Evolutionary conservation across 2,329 filamentous ascomycete species (phyloP).

Genomic region (Amesomyces nigricolor): DNA sequence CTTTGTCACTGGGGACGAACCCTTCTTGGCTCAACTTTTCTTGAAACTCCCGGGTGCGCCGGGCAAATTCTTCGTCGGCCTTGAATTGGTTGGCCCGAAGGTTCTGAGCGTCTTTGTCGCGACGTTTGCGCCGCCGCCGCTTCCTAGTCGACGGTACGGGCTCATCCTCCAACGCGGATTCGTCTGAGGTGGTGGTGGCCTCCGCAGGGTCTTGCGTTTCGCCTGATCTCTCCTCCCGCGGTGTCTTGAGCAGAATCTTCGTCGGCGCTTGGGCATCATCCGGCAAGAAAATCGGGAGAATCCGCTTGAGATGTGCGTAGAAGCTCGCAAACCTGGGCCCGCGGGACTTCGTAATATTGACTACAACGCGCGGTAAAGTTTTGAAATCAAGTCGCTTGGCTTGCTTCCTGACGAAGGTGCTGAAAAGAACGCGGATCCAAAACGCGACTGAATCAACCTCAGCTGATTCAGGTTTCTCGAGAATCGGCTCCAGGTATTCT

Average conservation of each 20-base stretch:
- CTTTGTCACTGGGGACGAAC: constrained; percentile 40
- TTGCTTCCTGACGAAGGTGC: constrained; percentile 20
- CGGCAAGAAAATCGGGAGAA: constrained; percentile 19
- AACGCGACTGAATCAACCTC: constrained; percentile 1
- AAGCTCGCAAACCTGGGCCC: constrained; percentile 20
- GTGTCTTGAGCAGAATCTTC: constrained; percentile 2
- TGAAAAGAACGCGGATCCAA: constrained; percentile 24
- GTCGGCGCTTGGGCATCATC: not conserved
- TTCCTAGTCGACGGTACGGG: constrained; percentile 37
- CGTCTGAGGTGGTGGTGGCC: constrained; percentile 5
- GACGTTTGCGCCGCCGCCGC: constrained; percentile 41
- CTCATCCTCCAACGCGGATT: constrained; percentile 23
- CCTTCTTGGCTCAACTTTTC: constrained; percentile 41
- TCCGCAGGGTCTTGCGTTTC: constrained; percentile 12
- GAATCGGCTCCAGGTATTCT: constrained; percentile 22
- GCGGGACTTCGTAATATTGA: constrained; percentile 8
- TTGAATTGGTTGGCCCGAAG: constrained; percentile 50
- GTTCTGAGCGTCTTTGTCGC: constrained; percentile 46
- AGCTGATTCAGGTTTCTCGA: constrained; percentile 12
- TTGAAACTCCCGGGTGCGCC: constrained; percentile 44
- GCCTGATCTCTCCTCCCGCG: not conserved
- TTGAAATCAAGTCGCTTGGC: not conserved
- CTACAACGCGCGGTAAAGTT: constrained; percentile 2
- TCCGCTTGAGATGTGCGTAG: constrained; percentile 19
- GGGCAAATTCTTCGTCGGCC: constrained; percentile 50